Conservation (phyloP, 2,329 filamentous ascomycete species). For the Amauroascus verrucosus region DNA sequence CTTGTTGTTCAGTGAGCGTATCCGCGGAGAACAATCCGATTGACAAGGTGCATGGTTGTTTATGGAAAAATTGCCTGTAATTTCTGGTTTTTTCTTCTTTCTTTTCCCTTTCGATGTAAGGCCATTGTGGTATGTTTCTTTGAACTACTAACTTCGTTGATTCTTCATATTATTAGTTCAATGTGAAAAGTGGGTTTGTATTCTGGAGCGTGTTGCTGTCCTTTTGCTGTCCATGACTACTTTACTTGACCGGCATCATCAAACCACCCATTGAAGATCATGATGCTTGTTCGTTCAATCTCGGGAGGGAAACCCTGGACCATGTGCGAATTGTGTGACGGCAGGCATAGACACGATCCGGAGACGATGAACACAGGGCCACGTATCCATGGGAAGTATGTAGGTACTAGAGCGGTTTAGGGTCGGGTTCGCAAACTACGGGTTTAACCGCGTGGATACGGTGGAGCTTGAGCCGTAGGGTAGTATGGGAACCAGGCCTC, state of each 20-base stretch:
- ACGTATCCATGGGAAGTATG: neutral
- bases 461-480: neutral
- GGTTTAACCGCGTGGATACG: constrained; percentile 1
- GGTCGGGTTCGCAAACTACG: neutral
- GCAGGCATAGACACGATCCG: neutral
- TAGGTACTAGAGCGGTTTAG: too few species aligned
- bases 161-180: neutral
- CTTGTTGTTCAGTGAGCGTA: neutral
- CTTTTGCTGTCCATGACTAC: too few species aligned
- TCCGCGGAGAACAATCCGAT: neutral
- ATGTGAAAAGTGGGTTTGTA: neutral
- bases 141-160: neutral
- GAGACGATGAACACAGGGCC: neutral
- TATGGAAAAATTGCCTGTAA: neutral
- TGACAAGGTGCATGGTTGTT: neutral
- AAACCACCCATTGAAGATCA: too few species aligned
- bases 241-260: too few species aligned
- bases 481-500: too few species aligned
- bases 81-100: too few species aligned
- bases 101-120: neutral
- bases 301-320: neutral
- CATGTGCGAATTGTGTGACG: neutral
- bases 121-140: neutral
- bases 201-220: neutral
- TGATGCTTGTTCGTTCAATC: too few species aligned